Evolutionary conservation across 177 flowering plant species (phyloP).

Genomic region (Vitis hybrid): DNA sequence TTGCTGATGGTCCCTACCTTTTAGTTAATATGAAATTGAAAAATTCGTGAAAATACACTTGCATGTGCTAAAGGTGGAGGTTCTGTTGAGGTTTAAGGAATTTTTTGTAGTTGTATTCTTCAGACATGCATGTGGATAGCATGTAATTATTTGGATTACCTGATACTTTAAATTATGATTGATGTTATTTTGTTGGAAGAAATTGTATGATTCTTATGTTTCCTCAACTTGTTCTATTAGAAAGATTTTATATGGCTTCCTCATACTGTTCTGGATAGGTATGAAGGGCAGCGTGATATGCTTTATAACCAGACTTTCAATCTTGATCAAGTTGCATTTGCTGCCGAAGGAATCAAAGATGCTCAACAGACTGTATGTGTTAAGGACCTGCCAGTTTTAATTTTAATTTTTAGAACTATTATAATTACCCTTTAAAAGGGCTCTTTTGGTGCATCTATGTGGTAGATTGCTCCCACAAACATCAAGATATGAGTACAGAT

Average conservation of each 20-base stretch:
- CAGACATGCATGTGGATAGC: neutral
- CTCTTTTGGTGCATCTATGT: neutral
- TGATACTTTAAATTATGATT: neutral
- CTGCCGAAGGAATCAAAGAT: conserved; percentile 94
- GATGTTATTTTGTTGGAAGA: neutral
- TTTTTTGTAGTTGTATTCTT: neutral
- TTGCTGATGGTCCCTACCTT: neutral
- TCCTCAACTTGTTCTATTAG: neutral
- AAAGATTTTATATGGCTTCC: neutral
- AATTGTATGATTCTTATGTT: neutral
- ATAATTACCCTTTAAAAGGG: neutral
- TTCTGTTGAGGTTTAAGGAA: too few relatives aligned
- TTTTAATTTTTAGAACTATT: neutral
- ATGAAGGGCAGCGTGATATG: conserved; percentile 98
- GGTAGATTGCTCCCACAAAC: neutral
- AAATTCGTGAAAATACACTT: too few relatives aligned
- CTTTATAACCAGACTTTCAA: conserved; percentile 98
- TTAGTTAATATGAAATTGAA: neutral
- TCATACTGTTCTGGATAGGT: conserved; percentile 45
- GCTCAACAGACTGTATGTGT: conserved; percentile 92
- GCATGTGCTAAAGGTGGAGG: too few relatives aligned
- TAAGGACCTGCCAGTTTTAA: neutral
- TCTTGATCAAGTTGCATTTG: conserved; percentile 96
- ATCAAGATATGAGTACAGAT: neutral
- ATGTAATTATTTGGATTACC: neutral